phyloP scores from a whole-genome alignment of 2,329 filamentous ascomycete species.

The Magnaporthiopsis rhizophila region DNA sequence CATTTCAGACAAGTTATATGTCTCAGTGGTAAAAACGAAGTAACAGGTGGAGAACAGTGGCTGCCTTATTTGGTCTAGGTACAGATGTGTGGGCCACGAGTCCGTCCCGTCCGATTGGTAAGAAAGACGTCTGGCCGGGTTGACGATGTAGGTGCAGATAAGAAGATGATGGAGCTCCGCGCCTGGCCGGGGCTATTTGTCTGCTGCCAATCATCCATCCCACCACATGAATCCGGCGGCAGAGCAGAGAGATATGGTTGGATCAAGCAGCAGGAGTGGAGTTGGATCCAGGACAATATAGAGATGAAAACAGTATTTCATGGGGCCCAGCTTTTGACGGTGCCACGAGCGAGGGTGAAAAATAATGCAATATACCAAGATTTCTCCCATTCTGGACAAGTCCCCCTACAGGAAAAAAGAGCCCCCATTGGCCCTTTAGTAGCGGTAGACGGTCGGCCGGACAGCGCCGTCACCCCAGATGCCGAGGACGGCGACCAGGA shows the following conservation, averaged over 20 bases:
- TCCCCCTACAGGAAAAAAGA: background rate
- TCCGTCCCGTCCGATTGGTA: background rate
- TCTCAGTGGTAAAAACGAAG: no score
- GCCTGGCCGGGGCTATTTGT: background rate
- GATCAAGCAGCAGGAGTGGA: background rate
- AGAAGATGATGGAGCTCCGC: background rate
- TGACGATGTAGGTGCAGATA: background rate
- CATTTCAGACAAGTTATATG: no score
- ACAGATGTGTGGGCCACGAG: background rate
- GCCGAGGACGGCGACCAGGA: conserved; percentile 54
- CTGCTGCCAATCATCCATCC: background rate
- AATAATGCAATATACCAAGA: background rate
- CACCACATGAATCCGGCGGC: no score
- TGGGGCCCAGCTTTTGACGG: background rate
- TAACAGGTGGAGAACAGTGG: background rate
- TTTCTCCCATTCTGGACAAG: background rate
- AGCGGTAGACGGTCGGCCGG: conserved; percentile 6
- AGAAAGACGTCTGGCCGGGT: background rate
- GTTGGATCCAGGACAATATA: background rate
- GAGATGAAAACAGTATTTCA: background rate
- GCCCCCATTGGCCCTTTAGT: background rate
- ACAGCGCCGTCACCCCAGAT: conserved; percentile 56
- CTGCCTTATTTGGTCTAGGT: background rate
- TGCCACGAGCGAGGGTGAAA: background rate
- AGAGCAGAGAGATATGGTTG: background rate